A percentile compares a stretch with the other conserved stretches of the same genome.
Evolutionary conservation across 1,139 yeast species (phyloP).

Genomic region (Blastobotrys indianensis): DNA sequence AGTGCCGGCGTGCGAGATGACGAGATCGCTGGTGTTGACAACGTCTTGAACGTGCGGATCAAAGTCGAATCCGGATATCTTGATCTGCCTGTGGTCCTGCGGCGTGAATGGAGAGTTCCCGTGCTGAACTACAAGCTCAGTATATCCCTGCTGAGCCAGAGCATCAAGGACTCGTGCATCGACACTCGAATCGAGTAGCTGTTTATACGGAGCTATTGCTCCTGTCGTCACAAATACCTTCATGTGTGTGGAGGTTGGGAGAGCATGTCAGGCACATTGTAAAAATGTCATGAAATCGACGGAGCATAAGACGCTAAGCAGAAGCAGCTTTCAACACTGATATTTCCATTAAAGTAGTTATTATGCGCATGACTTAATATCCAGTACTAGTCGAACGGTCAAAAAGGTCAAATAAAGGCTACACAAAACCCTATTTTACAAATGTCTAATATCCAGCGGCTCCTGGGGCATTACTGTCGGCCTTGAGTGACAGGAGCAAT

Average conservation of each 20-base stretch:
- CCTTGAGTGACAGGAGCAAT: conserved; percentile 56
- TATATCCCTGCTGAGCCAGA: conserved; percentile 36
- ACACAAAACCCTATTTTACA: neutral
- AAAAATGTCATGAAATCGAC: too few species aligned
- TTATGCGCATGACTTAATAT: too few species aligned
- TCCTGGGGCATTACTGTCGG: conserved; percentile 70
- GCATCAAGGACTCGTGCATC: conserved; percentile 35
- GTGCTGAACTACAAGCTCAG: conserved; percentile 54
- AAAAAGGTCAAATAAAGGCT: neutral
- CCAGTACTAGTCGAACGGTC: too few species aligned
- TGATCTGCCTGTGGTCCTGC: conserved; percentile 20
- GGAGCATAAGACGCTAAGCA: too few species aligned
- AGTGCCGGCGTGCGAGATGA: conserved; percentile 86
- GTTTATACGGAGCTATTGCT: conserved; percentile 72
- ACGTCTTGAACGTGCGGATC: conserved; percentile 40
- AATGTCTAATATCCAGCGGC: conserved; percentile 47
- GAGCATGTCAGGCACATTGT: too few species aligned
- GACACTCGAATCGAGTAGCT: conserved; percentile 44
- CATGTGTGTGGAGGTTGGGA: conserved; percentile 9
- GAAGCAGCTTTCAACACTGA: too few species aligned
- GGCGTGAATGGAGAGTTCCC: conserved; percentile 39
- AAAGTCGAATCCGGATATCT: conserved; percentile 35
- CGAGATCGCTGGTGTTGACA: conserved; percentile 45
- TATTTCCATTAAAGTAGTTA: too few species aligned
- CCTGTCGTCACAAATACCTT: conserved; percentile 66